Evolutionary conservation across 164 flowering plant genomes (phyloP), one percentile per base, ranked within the genome.

Genomic region (Magnolia kwangsiensis): DNA sequence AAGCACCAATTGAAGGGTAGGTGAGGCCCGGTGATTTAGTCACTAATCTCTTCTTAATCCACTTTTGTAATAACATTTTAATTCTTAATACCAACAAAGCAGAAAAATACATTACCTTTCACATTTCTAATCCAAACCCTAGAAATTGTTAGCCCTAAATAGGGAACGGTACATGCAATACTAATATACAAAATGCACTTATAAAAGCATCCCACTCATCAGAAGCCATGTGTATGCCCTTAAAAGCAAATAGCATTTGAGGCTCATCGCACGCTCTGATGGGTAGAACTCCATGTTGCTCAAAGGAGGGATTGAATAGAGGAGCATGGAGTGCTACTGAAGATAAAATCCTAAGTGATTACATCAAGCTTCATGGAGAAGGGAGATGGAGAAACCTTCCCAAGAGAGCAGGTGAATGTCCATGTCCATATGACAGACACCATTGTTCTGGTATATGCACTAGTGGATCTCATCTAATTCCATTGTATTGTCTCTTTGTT

Each of bases 251-350:
- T 16, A 67, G 49, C 49, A 27, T 27, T 29, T 67, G 71, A 67
- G 71, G 8, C n/a, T 67, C 4, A 65, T 27, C 2, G 2, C 14
- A 67, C 70, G 37, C 70, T 18, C 11, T 72, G 72, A 83, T 83
- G 86, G 86, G 82, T 13, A 72, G 84, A 55, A 81, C 81, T 13
- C 84, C 86, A 27, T 79, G 81, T 69, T 79, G 80, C 71, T 68
- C 82, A 4, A 79, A 83, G 69, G 81, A 79, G 20, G 86, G 82
- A 1, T 16, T 81, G 51, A 81, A 79, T 24, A 81, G 81, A 79
- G 86, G 86, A 67, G 82, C 86, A 10, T 83, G 86, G 86, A 77
- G 81, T 77, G 82, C 84, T 23, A n/a, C 37, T 2, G 86, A 83
- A 74, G 86, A 83, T 58, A 69, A 77, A 67, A 51, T 81, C 1